phyloP scores from a whole-genome alignment of 495 filamentous ascomycete species.

The Lasiosphaeria miniovina region DNA sequence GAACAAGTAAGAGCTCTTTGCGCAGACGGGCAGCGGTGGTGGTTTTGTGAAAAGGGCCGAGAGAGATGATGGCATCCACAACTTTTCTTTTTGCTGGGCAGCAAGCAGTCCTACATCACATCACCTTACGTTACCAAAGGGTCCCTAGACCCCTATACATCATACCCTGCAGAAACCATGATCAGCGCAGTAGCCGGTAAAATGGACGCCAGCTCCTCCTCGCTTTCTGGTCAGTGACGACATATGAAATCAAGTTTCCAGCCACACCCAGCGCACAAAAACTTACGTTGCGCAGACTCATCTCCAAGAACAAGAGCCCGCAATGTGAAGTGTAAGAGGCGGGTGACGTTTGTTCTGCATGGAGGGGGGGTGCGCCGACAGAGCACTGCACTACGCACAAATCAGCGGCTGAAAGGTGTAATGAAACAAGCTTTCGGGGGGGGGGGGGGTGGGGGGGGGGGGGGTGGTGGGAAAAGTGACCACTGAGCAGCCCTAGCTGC shows the following conservation, averaged over 20 bases:
- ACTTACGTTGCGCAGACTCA: background rate
- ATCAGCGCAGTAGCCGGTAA: slow-evolving; percentile 12
- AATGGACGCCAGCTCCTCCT: slow-evolving; percentile 1
- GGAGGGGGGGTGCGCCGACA: background rate
- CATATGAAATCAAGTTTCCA: slow-evolving; percentile 14
- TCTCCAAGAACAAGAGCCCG: background rate
- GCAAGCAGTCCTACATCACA: no score
- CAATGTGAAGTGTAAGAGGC: background rate
- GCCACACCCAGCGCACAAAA: background rate
- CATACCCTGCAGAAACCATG: slow-evolving; percentile 18
- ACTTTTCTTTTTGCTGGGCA: no score
- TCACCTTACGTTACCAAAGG: slow-evolving; percentile 7
- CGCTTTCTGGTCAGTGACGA: slow-evolving; percentile 20
- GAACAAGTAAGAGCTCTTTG: no score
- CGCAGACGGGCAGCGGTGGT: no score
- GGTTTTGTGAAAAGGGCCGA: no score
- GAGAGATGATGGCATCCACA: no score
- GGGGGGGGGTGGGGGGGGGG: no score
- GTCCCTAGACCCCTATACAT: slow-evolving; percentile 22
- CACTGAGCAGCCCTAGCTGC: slow-evolving; percentile 1
- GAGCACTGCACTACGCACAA: background rate
- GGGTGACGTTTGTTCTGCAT: slow-evolving; percentile 23
- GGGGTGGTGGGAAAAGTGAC: background rate
- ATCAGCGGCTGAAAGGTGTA: slow-evolving; percentile 3
- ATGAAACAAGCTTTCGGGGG: slow-evolving; percentile 26